A percentile compares a stretch with the other conserved stretches of the same genome.
Conservation (phyloP, 1,284 basidiomycete species). For the Waitea zeae region DNA sequence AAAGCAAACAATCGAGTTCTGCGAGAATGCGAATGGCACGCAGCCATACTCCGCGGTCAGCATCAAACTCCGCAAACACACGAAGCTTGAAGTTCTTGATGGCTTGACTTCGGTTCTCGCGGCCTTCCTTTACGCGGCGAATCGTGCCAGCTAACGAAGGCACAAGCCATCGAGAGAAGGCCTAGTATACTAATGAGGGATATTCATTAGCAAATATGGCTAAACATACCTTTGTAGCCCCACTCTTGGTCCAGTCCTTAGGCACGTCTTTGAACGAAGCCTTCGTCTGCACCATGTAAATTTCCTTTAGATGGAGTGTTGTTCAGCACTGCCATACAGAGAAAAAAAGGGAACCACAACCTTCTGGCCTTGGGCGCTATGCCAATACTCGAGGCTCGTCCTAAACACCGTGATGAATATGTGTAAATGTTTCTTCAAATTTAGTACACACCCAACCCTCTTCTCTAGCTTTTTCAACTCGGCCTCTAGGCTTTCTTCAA, state of each 20-base stretch:
- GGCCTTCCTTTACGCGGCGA: constrained; percentile 76
- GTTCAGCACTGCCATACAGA: background rate
- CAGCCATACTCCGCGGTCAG: constrained; percentile 67
- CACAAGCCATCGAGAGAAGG: constrained; percentile 59
- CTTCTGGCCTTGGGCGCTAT: constrained; percentile 71
- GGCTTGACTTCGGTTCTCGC: constrained; percentile 67
- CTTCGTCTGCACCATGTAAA: constrained; percentile 71
- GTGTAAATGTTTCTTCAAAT: too few species aligned
- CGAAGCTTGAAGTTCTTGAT: constrained; percentile 71
- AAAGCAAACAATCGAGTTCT: constrained; percentile 88
- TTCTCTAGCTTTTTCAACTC: constrained; percentile 45
- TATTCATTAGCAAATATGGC: background rate
- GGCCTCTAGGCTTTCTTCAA: constrained; percentile 57
- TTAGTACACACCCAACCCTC: constrained; percentile 35
- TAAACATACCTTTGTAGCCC: constrained; percentile 54
- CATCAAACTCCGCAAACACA: constrained; percentile 77
- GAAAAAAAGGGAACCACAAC: constrained; percentile 14
- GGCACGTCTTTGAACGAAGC: constrained; percentile 49
- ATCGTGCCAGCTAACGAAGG: constrained; percentile 56
- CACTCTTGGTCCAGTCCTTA: constrained; percentile 68
- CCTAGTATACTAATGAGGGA: constrained; percentile 20
- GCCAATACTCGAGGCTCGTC: constrained; percentile 58
- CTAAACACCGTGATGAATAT: constrained; percentile 20
- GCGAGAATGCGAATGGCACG: constrained; percentile 64
- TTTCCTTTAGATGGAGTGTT: constrained; percentile 37